Conservation (phyloP, 441 rosid species). For the Manihot esculenta region DNA sequence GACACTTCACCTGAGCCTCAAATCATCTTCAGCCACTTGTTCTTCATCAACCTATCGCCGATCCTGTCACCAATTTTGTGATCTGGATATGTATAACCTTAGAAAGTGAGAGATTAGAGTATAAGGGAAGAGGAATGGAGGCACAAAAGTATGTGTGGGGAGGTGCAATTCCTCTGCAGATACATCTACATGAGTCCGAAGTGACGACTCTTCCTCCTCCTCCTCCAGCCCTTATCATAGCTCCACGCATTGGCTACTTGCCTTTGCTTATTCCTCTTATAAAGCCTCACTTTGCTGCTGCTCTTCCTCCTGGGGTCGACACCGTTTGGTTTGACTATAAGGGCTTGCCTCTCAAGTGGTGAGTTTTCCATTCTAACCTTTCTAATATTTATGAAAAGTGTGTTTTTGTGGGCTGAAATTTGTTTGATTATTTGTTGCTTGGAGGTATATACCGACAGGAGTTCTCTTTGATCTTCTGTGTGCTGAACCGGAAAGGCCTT, state of each 20-base stretch:
- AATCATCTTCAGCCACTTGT: not conserved
- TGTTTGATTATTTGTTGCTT: not conserved
- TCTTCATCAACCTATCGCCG: not conserved
- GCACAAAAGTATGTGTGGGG: slow-evolving; percentile 74
- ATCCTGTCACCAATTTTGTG: not conserved
- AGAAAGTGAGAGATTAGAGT: not conserved
- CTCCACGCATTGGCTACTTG: slow-evolving; percentile 80
- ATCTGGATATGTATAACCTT: not conserved
- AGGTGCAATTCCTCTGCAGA: slow-evolving; percentile 90
- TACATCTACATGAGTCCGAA: slow-evolving; percentile 84
- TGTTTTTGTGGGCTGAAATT: not conserved
- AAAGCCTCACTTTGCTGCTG: slow-evolving; percentile 72
- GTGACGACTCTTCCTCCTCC: slow-evolving; percentile 86
- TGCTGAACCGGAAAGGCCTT: slow-evolving; percentile 82
- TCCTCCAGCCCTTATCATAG: slow-evolving; percentile 70
- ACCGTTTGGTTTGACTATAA: slow-evolving; percentile 89
- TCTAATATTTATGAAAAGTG: not conserved
- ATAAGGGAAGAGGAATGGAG: slow-evolving; percentile 26
- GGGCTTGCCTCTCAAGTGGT: slow-evolving; percentile 94
- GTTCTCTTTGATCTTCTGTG: slow-evolving; percentile 90
- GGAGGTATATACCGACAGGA: slow-evolving; percentile 89
- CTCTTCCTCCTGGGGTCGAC: slow-evolving; percentile 89
- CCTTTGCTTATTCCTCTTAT: slow-evolving; percentile 62
- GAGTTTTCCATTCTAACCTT: not conserved
- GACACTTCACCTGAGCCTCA: not conserved